phyloP scores from a whole-genome alignment of 768 basidiomycete species.

The Calvatia gigantea region DNA sequence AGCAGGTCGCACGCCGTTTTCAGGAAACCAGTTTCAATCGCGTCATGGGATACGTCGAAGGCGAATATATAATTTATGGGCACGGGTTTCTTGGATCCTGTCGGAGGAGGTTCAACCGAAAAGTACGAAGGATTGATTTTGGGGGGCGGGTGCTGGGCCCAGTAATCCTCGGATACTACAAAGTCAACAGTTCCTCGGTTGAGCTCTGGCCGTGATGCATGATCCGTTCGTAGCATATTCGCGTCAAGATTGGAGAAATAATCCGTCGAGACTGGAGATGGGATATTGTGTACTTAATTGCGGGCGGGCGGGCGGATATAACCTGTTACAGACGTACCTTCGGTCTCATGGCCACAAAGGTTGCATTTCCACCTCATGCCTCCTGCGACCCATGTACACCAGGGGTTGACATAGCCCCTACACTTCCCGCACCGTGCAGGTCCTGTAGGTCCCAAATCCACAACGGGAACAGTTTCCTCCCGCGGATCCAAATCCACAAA shows the following conservation, averaged over 20 bases:
- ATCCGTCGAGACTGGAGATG: slow-evolving; percentile 58
- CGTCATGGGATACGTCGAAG: slow-evolving; percentile 75
- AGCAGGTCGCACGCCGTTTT: slow-evolving; percentile 62
- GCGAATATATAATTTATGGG: slow-evolving; percentile 82
- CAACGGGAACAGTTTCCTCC: slow-evolving; percentile 77
- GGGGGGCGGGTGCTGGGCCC: slow-evolving; percentile 69
- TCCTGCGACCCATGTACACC: slow-evolving; percentile 81
- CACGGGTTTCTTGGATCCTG: slow-evolving; percentile 48
- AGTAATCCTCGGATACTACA: slow-evolving; percentile 77
- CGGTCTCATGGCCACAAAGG: slow-evolving; percentile 79
- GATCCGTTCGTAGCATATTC: slow-evolving; percentile 75
- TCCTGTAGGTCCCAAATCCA: slow-evolving; percentile 67
- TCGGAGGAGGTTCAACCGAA: slow-evolving; percentile 43
- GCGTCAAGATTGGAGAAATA: slow-evolving; percentile 86
- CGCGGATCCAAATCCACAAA: slow-evolving; percentile 78
- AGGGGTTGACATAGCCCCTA: slow-evolving; percentile 90
- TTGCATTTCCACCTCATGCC: slow-evolving; percentile 92
- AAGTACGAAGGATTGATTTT: slow-evolving; percentile 51
- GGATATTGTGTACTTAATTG: background rate
- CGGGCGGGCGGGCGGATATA: slow-evolving; percentile 9
- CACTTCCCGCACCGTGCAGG: slow-evolving; percentile 85
- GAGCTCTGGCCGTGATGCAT: slow-evolving; percentile 79
- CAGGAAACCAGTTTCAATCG: slow-evolving; percentile 69
- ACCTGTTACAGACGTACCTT: slow-evolving; percentile 54
- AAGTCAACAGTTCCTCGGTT: slow-evolving; percentile 93